Evolutionary conservation across 306 rosid genomes (phyloP).

Genomic region (Oemleria cerasiformis): DNA sequence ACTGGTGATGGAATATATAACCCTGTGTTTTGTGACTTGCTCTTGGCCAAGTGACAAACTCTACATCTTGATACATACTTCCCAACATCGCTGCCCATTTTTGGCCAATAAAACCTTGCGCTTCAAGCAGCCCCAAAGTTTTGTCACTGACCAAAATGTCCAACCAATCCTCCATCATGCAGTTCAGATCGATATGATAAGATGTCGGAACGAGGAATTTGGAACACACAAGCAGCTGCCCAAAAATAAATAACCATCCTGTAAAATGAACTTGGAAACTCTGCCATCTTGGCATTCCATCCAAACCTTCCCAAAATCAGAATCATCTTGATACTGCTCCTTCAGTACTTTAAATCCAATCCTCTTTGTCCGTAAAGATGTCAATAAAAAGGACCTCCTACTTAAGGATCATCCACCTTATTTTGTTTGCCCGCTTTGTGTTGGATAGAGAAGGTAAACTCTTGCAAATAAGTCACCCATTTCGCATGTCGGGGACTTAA

Average conservation of each 20-base stretch:
- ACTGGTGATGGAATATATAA: not conserved
- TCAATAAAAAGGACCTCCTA: not conserved
- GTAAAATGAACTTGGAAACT: too few species aligned
- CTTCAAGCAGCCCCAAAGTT: not conserved
- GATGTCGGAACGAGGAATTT: accelerated
- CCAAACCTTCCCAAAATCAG: not conserved
- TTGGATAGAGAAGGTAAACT: not conserved
- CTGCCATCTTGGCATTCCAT: too few species aligned
- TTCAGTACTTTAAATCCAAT: not conserved
- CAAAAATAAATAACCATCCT: not conserved
- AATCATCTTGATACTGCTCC: not conserved
- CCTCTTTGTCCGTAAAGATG: not conserved
- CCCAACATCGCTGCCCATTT: too few species aligned
- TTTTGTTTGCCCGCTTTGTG: not conserved
- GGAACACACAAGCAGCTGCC: not conserved
- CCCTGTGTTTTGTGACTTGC: not conserved
- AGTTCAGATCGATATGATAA: too few species aligned
- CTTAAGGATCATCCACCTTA: not conserved
- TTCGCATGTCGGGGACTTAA: not conserved
- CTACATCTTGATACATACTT: not conserved
- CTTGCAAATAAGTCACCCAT: not conserved
- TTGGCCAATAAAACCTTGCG: too few species aligned
- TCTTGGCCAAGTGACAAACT: not conserved
- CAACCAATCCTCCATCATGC: not conserved
- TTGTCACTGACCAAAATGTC: not conserved